Percentiles rank a stretch among this genome's conserved stretches.
Evolutionary conservation across 2,329 filamentous ascomycete species (phyloP).

Genomic region (Neonectria ditissima): DNA sequence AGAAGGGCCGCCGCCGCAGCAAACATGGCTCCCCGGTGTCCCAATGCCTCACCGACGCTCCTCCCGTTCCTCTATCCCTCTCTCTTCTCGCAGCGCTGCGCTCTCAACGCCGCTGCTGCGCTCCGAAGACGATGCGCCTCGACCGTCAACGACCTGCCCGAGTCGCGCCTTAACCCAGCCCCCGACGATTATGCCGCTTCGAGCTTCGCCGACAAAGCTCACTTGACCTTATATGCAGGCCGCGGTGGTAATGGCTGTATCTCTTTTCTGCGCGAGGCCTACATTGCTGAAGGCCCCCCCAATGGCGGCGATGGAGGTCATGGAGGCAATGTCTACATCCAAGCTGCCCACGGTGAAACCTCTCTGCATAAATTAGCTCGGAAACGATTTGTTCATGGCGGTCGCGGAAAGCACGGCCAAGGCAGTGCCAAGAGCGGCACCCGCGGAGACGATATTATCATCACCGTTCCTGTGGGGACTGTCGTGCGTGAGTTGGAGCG

Average conservation of each 20-base stretch:
- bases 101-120: slow-evolving; percentile 21
- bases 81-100: slow-evolving; percentile 47
- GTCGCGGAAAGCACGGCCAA: slow-evolving; percentile 81
- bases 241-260: slow-evolving; percentile 91
- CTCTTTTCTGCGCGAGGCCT: slow-evolving; percentile 93
- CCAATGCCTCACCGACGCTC: slow-evolving; percentile 40
- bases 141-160: slow-evolving; percentile 53
- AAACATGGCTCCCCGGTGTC: slow-evolving; percentile 47
- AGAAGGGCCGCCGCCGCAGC: slow-evolving; percentile 4
- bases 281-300: slow-evolving; percentile 85
- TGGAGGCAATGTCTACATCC: slow-evolving; percentile 93
- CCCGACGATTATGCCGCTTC: slow-evolving; percentile 87
- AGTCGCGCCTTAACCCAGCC: slow-evolving; percentile 78
- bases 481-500: slow-evolving; percentile 86
- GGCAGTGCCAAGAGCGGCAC: slow-evolving; percentile 80
- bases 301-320: slow-evolving; percentile 96
- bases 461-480: slow-evolving; percentile 93
- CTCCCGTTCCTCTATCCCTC: slow-evolving; percentile 63
- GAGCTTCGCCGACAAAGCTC: slow-evolving; percentile 88
- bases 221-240: slow-evolving; percentile 81
- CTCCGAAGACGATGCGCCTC: slow-evolving; percentile 42
- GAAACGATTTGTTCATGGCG: slow-evolving; percentile 78
- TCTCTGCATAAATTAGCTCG: slow-evolving; percentile 92
- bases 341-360: slow-evolving; percentile 90
- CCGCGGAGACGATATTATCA: slow-evolving; percentile 86